Conservation (phyloP, 1,284 basidiomycete species). For the Takashimella koratensis region DNA sequence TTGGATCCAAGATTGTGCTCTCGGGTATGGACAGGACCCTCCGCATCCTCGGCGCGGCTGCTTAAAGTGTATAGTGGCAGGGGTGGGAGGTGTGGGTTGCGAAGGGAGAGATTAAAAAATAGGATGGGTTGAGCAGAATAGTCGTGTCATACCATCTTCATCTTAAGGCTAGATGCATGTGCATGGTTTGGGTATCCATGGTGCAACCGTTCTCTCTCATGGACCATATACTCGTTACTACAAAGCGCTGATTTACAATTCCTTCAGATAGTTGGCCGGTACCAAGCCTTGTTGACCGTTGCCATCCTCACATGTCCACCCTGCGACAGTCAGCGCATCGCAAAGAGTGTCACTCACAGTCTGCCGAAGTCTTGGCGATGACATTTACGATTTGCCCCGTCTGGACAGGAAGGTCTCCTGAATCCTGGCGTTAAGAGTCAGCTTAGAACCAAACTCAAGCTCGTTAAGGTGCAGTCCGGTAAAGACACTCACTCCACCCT, state of each 20-base stretch:
- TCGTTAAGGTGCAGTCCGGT: neutral
- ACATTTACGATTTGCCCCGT: constrained; percentile 41
- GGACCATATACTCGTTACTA: too few species aligned
- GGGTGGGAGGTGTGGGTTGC: neutral
- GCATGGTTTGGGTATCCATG: neutral
- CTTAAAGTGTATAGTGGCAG: constrained; percentile 1
- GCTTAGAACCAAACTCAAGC: too few species aligned
- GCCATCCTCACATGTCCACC: constrained; percentile 47
- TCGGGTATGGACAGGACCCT: constrained; percentile 49
- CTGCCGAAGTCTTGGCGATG: constrained; percentile 38
- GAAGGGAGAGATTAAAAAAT: neutral
- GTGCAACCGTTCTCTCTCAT: too few species aligned
- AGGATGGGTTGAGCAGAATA: too few species aligned
- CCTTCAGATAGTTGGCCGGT: constrained; percentile 41
- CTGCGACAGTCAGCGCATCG: constrained; percentile 15
- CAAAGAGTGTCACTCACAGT: constrained; percentile 31
- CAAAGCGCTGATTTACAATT: constrained; percentile 28
- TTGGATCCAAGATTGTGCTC: constrained; percentile 59
- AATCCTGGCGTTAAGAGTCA: constrained; percentile 25
- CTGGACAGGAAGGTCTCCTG: constrained; percentile 34
- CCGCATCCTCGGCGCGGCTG: constrained; percentile 40
- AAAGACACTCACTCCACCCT: constrained; percentile 24
- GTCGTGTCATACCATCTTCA: neutral
- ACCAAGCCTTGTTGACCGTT: constrained; percentile 39
- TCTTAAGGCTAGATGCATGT: neutral